Evolutionary conservation across 208 protist species (phyloP), one percentile per base, ranked within the genome.

Genomic region (Porcisia hertigi): DNA sequence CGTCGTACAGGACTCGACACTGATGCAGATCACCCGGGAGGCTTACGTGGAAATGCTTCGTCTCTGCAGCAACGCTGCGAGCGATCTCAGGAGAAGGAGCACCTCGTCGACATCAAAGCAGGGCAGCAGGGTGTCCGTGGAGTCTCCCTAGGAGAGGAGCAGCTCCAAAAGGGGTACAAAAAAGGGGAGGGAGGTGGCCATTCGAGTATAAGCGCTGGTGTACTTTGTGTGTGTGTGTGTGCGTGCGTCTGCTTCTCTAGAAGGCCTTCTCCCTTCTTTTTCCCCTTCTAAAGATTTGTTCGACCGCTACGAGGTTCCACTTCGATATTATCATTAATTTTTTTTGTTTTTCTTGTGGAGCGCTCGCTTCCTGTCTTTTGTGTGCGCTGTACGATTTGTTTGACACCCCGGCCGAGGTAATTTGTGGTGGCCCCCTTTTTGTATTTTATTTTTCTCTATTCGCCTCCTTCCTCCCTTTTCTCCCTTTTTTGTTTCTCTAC

Each of bases 11-110:
- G 89, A 96, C 75, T 88, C 88, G 18, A 92, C 86, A 39, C 72
- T 97, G 20, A 77, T 97, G 82, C 94, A 97, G 69, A 96, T 97
- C 73, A 92, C 94, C 8, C 78, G 81, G 20, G 86, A 86, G 62
- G 82, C 83, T 25, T 97, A 88, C 41, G 71, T 76, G 45, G 79
- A 89, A 14, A 92, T 97, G 47, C 64, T 95, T 23, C 84, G 77
- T 3, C 74, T 79, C 5, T 90, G 82, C 75, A 85, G 64, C 66
- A 86, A 76, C 34, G 52, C 78, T 11, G 62, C 47, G 0, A 83
- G 63, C 25, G 77, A 85, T 43, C 47, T 58, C 36, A 74, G 57
- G 7, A n/a, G n/a, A n/a, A 53, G 52, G 12, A 53, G 18, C 52
- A 75, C 52, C 45, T 73, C 83, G 52, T 63, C 73, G 20, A 66